Evolutionary conservation across 2,329 filamentous ascomycete genomes (phyloP).

Genomic region (Aureobasidium sp.): DNA sequence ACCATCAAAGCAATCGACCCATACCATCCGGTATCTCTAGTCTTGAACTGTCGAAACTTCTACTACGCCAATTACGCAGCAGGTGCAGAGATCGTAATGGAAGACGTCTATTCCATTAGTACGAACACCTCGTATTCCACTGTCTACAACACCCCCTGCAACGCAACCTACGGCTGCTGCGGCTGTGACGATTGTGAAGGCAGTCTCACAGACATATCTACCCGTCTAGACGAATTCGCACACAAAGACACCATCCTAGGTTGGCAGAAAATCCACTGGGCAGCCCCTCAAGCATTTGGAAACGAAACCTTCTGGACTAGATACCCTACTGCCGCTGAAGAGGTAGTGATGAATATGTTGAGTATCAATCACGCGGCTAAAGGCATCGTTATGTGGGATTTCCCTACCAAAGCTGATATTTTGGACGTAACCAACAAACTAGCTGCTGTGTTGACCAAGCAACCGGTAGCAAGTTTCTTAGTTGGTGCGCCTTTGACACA

Average conservation of each 20-base stretch:
- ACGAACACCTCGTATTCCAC: slow-evolving; percentile 46
- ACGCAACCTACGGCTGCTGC: slow-evolving; percentile 51
- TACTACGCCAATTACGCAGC: slow-evolving; percentile 46
- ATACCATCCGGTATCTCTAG: slow-evolving; percentile 51
- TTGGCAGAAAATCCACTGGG: slow-evolving; percentile 38
- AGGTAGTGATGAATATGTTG: slow-evolving; percentile 38
- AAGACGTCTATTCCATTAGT: slow-evolving; percentile 51
- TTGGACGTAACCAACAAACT: slow-evolving; percentile 27
- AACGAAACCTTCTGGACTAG: slow-evolving; percentile 38
- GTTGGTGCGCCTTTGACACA: slow-evolving; percentile 21
- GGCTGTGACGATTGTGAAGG: slow-evolving; percentile 53
- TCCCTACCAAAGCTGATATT: slow-evolving; percentile 33
- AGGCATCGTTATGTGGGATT: slow-evolving; percentile 41
- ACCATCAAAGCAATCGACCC: slow-evolving; percentile 43
- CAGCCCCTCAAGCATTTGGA: slow-evolving; percentile 41
- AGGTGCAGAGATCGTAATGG: slow-evolving; percentile 50
- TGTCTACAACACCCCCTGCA: slow-evolving; percentile 47
- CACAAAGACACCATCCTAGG: slow-evolving; percentile 32
- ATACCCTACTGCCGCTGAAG: slow-evolving; percentile 36
- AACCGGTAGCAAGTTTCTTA: slow-evolving; percentile 26
- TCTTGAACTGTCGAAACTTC: slow-evolving; percentile 54
- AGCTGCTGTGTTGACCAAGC: slow-evolving; percentile 30
- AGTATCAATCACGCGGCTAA: slow-evolving; percentile 41
- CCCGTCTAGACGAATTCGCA: slow-evolving; percentile 33
- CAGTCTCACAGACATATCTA: slow-evolving; percentile 42